These are phyloP conservation scores for Candida krabiensis DNA, from an alignment of 805 yeast genomes.

Conservation along the genomic window DNA sequence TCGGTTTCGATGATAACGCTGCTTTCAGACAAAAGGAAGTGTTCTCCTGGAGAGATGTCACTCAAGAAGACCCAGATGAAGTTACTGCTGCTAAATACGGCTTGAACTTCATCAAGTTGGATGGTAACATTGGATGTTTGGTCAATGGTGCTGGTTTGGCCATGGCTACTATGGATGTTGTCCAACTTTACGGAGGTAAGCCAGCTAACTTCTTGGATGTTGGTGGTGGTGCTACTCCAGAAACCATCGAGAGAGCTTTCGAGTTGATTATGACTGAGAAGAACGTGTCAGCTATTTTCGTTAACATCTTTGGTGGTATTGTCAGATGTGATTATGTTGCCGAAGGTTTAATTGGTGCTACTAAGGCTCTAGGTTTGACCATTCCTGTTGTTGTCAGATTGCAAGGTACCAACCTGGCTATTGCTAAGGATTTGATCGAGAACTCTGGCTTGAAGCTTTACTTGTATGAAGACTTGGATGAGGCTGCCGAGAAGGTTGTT, in stretches of 20 bases:
- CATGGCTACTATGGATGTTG: slow-evolving; percentile 99
- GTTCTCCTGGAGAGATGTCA: slow-evolving; percentile 92
- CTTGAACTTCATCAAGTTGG: slow-evolving; percentile 94
- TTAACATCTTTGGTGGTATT: slow-evolving; percentile 98
- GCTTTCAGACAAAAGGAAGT: slow-evolving; percentile 92
- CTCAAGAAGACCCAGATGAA: slow-evolving; percentile 98
- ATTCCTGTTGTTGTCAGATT: slow-evolving; percentile 97
- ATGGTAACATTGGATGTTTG: slow-evolving; percentile 97
- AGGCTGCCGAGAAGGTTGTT: slow-evolving; percentile 95
- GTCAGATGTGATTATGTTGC: slow-evolving; percentile 99
- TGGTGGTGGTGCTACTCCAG: slow-evolving; percentile 99
- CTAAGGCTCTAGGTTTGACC: slow-evolving; percentile 84
- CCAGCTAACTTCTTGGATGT: slow-evolving; percentile 99
- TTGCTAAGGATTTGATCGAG: slow-evolving; percentile 82
- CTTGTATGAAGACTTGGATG: slow-evolving; percentile 89
- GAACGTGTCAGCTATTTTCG: slow-evolving; percentile 91
- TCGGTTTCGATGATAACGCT: slow-evolving; percentile 97
- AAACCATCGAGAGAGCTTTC: slow-evolving; percentile 96
- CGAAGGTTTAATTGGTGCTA: slow-evolving; percentile 92
- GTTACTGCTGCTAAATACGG: slow-evolving; percentile 87
- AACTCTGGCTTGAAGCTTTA: slow-evolving; percentile 91
- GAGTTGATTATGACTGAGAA: slow-evolving; percentile 86
- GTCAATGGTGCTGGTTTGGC: slow-evolving; percentile 99
- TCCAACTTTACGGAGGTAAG: slow-evolving; percentile 95
- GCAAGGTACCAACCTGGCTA: slow-evolving; percentile 94